Evolutionary conservation across 176 grass and related monocot species (phyloP), one percentile per base, ranked within the genome.

Genomic region (Echinochloa phyllopogon): DNA sequence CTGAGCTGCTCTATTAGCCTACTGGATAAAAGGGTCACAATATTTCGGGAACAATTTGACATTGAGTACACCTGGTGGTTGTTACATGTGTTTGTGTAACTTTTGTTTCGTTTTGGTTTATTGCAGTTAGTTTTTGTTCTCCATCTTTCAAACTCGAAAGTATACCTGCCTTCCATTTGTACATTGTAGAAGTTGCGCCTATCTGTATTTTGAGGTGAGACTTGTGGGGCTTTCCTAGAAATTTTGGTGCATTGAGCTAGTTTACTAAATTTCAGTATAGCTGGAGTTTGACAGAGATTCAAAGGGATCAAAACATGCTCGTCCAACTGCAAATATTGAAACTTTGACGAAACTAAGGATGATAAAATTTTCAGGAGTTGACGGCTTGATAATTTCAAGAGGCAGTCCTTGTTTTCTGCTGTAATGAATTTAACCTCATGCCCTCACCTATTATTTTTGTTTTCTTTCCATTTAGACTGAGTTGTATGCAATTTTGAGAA

Each of bases 321-420:
- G 3, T 2, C 72, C 40, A 67, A 25, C 75, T 75, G 21, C 37
- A 40, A 68, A 40, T 7, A 69, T 25, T 33, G 21, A 12, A 83
- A 69, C 56, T 40, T 82, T 4, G 42, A 42, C 3, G n/a, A 65
- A 40, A n/a, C 44, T 76, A 49, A 75, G 13, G 50, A 75, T 48
- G 70, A 8, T 20, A 59, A 27, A 76, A 41, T 70, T 60, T 83
- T 33, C 15, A 48, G 37, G 10, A 65, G 39, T 75, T 62, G 10
- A 50, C 61, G 69, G 11, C 20, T 69, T 88, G 14, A 18, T 33
- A 15, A 42, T 69, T 48, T 76, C 45, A 59, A 69, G 16, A 12
- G 73, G 40, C 12, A 51, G 5, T 42, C 42, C 44, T n/a, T 61
- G 55, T 78, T 86, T 44, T 57, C 33, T 79, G 25, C 72, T 76